phyloP scores from a whole-genome alignment of 805 yeast genomes.

The Candida ponderosae region DNA sequence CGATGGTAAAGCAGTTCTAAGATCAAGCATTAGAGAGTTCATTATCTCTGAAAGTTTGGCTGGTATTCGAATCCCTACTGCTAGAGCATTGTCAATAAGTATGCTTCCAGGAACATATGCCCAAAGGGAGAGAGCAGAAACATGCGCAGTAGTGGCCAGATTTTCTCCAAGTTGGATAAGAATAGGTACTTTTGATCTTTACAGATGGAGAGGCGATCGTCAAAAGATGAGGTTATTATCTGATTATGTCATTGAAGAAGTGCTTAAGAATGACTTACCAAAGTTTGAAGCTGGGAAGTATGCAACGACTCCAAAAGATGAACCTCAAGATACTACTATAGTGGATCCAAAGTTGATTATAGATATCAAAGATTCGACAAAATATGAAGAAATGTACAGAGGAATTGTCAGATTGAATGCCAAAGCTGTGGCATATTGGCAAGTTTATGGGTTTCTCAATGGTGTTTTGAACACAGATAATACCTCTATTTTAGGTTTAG shows the following conservation, averaged over 20 bases:
- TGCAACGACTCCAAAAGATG: too few species aligned
- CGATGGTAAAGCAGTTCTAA: conserved; percentile 88
- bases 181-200: conserved; percentile 81
- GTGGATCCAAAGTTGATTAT: conserved; percentile 10
- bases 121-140: conserved; percentile 60
- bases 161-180: conserved; percentile 85
- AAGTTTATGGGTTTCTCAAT: conserved; percentile 84
- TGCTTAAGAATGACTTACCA: conserved; percentile 34
- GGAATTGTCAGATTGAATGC: conserved; percentile 75
- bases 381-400: conserved; percentile 64
- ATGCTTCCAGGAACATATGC: conserved; percentile 72
- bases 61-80: conserved; percentile 78
- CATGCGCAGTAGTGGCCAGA: conserved; percentile 79
- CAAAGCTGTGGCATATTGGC: conserved; percentile 73
- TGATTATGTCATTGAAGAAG: conserved; percentile 64
- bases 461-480: conserved; percentile 95
- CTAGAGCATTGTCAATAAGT: conserved; percentile 74
- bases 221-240: conserved; percentile 53
- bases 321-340: conserved; percentile 15
- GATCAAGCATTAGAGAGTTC: conserved; percentile 86
- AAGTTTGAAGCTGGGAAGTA: conserved; percentile 15
- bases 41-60: conserved; percentile 74
- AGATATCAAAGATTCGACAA: conserved; percentile 33
- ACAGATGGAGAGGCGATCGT: conserved; percentile 65
- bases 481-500: conserved; percentile 79